Evolutionary conservation across 768 basidiomycete species (phyloP).

Genomic region (Suillus subalutaceus): DNA sequence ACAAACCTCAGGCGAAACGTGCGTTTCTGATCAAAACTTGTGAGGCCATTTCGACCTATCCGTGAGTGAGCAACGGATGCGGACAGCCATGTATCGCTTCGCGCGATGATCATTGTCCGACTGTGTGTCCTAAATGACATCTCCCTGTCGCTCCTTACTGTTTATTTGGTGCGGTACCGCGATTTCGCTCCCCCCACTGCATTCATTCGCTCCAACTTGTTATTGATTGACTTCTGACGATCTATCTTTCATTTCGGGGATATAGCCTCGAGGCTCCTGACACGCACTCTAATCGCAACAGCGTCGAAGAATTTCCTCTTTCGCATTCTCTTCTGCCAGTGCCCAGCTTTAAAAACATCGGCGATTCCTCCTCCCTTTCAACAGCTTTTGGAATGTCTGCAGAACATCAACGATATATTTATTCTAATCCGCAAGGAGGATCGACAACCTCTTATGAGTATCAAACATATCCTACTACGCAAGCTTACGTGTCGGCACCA

Average conservation of each 20-base stretch:
- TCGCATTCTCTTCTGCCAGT: constrained; percentile 22
- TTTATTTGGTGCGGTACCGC: constrained; percentile 28
- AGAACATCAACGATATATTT: constrained; percentile 55
- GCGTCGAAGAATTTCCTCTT: constrained; percentile 30
- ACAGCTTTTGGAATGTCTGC: constrained; percentile 42
- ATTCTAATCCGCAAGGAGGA: constrained; percentile 48
- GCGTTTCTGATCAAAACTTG: constrained; percentile 7
- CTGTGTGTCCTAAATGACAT: not conserved
- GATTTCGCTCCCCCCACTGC: constrained; percentile 25
- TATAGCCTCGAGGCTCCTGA: constrained; percentile 40
- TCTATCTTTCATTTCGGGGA: constrained; percentile 37
- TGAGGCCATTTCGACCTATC: constrained; percentile 7
- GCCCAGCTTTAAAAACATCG: constrained; percentile 16
- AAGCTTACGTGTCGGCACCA: constrained; percentile 30
- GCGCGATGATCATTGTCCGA: constrained; percentile 1
- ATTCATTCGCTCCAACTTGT: constrained; percentile 36
- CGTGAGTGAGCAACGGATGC: constrained; percentile 1
- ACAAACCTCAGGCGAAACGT: constrained; percentile 3
- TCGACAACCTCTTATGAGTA: constrained; percentile 52
- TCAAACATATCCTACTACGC: constrained; percentile 39
- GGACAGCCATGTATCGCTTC: not conserved
- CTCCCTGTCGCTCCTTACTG: not conserved
- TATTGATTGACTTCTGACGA: constrained; percentile 38
- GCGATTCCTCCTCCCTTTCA: constrained; percentile 23
- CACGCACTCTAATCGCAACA: constrained; percentile 25